phyloP scores from a whole-genome alignment of 768 basidiomycete genomes.

The Asterophora lycoperdoides region DNA sequence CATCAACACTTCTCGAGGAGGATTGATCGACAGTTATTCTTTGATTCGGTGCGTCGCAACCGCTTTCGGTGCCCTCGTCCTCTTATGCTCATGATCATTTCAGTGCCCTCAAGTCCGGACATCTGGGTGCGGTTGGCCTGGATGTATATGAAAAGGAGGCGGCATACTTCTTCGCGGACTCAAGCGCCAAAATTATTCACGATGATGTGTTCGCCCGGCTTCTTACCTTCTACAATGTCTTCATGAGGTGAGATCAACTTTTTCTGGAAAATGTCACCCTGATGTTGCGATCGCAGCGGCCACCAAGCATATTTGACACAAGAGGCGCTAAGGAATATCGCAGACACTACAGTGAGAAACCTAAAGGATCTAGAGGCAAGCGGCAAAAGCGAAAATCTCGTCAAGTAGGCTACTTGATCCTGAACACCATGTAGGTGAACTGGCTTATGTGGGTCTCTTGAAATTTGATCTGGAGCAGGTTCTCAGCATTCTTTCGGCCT shows the following conservation, averaged over 20 bases:
- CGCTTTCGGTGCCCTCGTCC: neutral
- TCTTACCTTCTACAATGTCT: conserved; percentile 43
- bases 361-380: conserved; percentile 29
- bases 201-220: conserved; percentile 42
- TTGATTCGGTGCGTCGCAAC: conserved; percentile 32
- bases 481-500: no score
- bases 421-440: no score
- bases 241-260: conserved; percentile 32
- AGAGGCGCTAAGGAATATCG: conserved; percentile 38
- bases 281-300: conserved; percentile 23
- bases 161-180: conserved; percentile 40
- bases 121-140: conserved; percentile 39
- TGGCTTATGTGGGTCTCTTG: no score
- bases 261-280: neutral
- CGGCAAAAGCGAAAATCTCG: conserved; percentile 28
- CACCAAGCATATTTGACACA: conserved; percentile 41
- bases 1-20: conserved; percentile 42
- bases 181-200: conserved; percentile 39
- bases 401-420: neutral
- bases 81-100: neutral
- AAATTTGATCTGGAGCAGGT: no score
- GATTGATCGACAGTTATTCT: conserved; percentile 37
- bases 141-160: conserved; percentile 42
- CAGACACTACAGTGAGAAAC: conserved; percentile 35
- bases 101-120: conserved; percentile 36